A percentile compares a stretch with the other conserved stretches of the same genome.
phyloP scores from a whole-genome alignment of 129 eudicot species.

The Sambucus nigra region DNA sequence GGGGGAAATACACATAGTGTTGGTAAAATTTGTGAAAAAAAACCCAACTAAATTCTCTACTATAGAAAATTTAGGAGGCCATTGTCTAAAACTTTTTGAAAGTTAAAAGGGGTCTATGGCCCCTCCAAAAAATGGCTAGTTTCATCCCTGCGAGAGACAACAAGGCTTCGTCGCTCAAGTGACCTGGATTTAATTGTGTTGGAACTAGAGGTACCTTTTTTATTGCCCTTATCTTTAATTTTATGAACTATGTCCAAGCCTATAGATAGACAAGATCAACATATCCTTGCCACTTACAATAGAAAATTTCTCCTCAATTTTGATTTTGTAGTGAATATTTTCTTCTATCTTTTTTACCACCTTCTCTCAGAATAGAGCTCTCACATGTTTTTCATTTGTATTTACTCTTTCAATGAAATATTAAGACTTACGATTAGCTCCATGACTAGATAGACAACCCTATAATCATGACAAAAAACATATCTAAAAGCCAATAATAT shows the following conservation, averaged over 20 bases:
- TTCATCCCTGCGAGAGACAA: too few relatives aligned
- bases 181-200: conserved; percentile 45
- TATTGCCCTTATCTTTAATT: conserved; percentile 57
- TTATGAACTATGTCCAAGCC: conserved; percentile 91
- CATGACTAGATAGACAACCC: conserved; percentile 97
- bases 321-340: conserved; percentile 81
- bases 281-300: conserved; percentile 93
- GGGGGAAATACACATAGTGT: too few relatives aligned
- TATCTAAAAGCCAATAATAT: too few relatives aligned
- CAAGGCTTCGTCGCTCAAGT: conserved; percentile 56
- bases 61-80: too few relatives aligned
- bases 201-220: conserved; percentile 38
- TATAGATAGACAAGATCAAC: conserved; percentile 52
- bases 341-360: conserved; percentile 59
- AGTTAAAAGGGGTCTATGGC: too few relatives aligned
- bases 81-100: too few relatives aligned
- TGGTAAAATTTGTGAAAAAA: too few relatives aligned
- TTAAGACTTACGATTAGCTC: conserved; percentile 81
- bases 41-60: too few relatives aligned
- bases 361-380: conserved; percentile 62
- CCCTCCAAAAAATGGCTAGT: too few relatives aligned
- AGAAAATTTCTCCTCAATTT: conserved; percentile 76
- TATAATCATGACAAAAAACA: conserved; percentile 20
- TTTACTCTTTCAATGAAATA: conserved; percentile 79
- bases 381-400: conserved; percentile 75